Evolutionary conservation across 2,329 filamentous ascomycete genomes (phyloP).

Genomic region (Xylaria digitata): DNA sequence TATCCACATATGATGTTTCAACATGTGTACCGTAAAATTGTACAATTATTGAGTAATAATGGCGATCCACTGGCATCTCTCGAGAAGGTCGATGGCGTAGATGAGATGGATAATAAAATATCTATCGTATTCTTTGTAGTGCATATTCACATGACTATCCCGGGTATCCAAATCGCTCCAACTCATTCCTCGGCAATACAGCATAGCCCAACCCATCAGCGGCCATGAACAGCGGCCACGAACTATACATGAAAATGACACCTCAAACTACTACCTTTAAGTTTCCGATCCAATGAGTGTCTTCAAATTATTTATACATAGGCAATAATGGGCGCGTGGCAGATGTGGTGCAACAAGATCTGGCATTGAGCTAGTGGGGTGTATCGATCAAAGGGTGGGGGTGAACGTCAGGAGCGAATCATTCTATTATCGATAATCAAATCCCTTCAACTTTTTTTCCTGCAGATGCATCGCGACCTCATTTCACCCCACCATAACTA

Average conservation of each 20-base stretch:
- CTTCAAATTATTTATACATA: too few species aligned
- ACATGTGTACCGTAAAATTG: conserved; percentile 23
- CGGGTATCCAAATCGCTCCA: background rate
- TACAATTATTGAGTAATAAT: conserved; percentile 8
- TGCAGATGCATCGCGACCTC: conserved; percentile 19
- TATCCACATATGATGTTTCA: conserved; percentile 5
- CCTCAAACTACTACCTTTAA: background rate
- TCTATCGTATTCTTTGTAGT: background rate
- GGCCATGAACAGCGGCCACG: too few species aligned
- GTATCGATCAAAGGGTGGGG: conserved; percentile 25
- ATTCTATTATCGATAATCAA: conserved; percentile 41
- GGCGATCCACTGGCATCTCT: background rate
- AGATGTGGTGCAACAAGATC: too few species aligned
- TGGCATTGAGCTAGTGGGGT: conserved; percentile 37
- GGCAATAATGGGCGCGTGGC: too few species aligned
- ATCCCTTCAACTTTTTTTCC: conserved; percentile 43
- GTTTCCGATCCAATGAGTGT: background rate
- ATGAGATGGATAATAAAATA: background rate
- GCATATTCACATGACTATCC: background rate
- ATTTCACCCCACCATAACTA: conserved; percentile 43
- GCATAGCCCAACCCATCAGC: too few species aligned
- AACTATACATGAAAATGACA: too few species aligned
- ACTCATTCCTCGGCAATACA: background rate
- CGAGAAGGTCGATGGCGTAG: background rate
- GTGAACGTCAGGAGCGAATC: conserved; percentile 15